Evolutionary conservation across 352 stramenopile genomes (phyloP).

Genomic region (Thalassiosira mediterranea): DNA sequence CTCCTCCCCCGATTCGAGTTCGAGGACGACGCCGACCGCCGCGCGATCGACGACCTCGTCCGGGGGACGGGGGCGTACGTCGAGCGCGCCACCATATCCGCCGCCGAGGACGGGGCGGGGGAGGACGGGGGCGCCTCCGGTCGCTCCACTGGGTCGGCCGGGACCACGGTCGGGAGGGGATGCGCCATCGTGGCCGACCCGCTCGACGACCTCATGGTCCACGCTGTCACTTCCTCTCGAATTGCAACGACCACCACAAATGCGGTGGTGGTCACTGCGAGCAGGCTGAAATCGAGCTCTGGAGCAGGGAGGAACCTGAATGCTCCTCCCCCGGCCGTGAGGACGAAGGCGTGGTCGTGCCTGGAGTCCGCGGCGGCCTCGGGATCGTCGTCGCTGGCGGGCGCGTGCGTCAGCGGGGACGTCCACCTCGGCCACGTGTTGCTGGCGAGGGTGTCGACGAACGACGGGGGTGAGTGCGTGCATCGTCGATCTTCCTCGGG

Average conservation of each 20-base stretch:
- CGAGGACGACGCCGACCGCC: constrained; percentile 59
- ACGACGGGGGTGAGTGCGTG: too few species aligned
- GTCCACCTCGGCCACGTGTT: constrained; percentile 74
- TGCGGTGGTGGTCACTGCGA: constrained; percentile 43
- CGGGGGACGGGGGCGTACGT: constrained; percentile 56
- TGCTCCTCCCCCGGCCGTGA: constrained; percentile 7
- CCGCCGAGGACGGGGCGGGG: constrained; percentile 16
- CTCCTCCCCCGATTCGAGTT: constrained; percentile 70
- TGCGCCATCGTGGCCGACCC: constrained; percentile 67
- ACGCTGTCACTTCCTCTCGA: constrained; percentile 56
- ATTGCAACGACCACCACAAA: constrained; percentile 69
- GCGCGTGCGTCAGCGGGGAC: constrained; percentile 64
- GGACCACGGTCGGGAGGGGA: background rate
- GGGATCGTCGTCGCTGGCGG: constrained; percentile 33
- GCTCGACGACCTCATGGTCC: constrained; percentile 67
- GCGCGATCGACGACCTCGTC: constrained; percentile 58
- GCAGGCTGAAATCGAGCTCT: constrained; percentile 22
- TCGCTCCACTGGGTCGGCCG: background rate
- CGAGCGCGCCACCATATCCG: constrained; percentile 40
- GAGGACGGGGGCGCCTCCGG: background rate
- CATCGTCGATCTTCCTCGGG: too few species aligned
- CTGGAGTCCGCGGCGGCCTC: constrained; percentile 48
- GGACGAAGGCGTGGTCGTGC: constrained; percentile 66
- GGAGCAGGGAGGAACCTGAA: constrained; percentile 5
- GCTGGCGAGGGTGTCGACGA: constrained; percentile 45